These are phyloP conservation scores for Pseudopyrenochaeta lycopersici DNA, from an alignment of 2,329 filamentous ascomycete species.

Conservation along the genomic window DNA sequence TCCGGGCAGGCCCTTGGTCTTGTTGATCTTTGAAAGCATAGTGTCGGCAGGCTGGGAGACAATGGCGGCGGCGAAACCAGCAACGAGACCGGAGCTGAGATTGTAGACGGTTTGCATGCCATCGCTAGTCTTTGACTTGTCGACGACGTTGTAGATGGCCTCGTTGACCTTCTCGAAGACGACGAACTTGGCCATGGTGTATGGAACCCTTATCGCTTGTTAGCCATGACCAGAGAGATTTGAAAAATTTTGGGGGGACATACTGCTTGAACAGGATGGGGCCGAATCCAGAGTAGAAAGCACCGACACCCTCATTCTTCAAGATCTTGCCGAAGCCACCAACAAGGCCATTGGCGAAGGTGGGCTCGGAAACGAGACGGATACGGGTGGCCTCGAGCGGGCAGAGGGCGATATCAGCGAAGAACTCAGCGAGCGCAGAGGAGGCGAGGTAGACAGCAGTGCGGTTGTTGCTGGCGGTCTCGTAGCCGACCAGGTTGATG, in stretches of 20 bases:
- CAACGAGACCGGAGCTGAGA: constrained; percentile 84
- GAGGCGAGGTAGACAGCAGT: constrained; percentile 81
- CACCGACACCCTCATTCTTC: constrained; percentile 81
- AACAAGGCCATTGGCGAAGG: constrained; percentile 81
- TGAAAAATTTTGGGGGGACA: constrained; percentile 9
- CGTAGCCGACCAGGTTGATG: constrained; percentile 79
- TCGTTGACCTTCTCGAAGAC: constrained; percentile 90
- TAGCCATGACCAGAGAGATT: constrained; percentile 8
- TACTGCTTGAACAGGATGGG: constrained; percentile 57
- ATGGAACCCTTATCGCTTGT: constrained; percentile 72
- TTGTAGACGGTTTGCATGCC: constrained; percentile 81
- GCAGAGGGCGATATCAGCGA: constrained; percentile 83
- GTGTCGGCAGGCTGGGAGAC: constrained; percentile 92
- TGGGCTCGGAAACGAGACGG: constrained; percentile 88
- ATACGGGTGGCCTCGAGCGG: constrained; percentile 93
- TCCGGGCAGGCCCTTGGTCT: constrained; percentile 86
- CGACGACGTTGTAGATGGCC: constrained; percentile 71
- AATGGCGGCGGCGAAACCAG: constrained; percentile 85
- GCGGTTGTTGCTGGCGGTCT: constrained; percentile 75
- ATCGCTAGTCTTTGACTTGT: constrained; percentile 75
- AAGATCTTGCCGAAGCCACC: constrained; percentile 84
- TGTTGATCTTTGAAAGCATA: constrained; percentile 97
- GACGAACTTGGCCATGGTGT: constrained; percentile 96
- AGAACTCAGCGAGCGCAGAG: constrained; percentile 69
- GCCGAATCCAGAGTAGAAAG: constrained; percentile 92